Base-by-base conservation (phyloP, 2,329 filamentous ascomycete genomes). In the Cercospora sp. region DNA sequence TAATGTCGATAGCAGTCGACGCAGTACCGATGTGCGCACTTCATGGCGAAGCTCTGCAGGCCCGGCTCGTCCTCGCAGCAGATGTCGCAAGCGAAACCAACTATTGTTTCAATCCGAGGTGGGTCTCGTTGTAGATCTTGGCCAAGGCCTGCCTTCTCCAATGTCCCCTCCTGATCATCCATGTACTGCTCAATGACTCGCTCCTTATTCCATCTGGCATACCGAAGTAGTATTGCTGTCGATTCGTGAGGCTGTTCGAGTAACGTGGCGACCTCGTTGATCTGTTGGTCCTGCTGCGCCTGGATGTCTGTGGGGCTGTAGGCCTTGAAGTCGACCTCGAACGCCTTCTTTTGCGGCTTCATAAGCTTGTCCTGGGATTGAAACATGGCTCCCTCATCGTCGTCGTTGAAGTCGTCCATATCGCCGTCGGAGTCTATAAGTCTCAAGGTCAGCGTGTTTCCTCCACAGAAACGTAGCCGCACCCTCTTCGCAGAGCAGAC, bases 161-260 rank as follows among this genome's bases (percentile, higher is more conserved):
- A 83, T 2, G 95, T 88, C 76, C 90, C 87, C 67, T 91, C 88
- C 3, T 91, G 89, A 61, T 87, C 87, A 72, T 99, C 94, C 94
- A 99, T 97, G 80, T 98, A 98, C 71, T 93, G 90, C 76, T 99
- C 95, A 66, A 98, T 94, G 73, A 99, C 80, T 45, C 92, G 89
- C 78, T 99, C 95, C 79, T 97, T 95, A 80, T 98, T 98, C 95
- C 95, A 99, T 76, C 93, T 87, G 74, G 92, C 92, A 80, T 95
- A 88, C 58, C 95, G 90, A 68, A 99, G 84, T 48, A 99, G 84
- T 63, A 99, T 97, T 26, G 94, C 94, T 0, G 92, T 90, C 70
- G 95, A 92, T 80, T 98, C 95, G 74, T 92, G 91, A 16, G 91
- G 89, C 77, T 97, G 89, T 68, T 94, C 92, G 39, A 99, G 86